A percentile compares a stretch with the other conserved stretches of the same genome.
phyloP scores from a whole-genome alignment of 1,284 basidiomycete species.

The Trichosporon sp. region DNA sequence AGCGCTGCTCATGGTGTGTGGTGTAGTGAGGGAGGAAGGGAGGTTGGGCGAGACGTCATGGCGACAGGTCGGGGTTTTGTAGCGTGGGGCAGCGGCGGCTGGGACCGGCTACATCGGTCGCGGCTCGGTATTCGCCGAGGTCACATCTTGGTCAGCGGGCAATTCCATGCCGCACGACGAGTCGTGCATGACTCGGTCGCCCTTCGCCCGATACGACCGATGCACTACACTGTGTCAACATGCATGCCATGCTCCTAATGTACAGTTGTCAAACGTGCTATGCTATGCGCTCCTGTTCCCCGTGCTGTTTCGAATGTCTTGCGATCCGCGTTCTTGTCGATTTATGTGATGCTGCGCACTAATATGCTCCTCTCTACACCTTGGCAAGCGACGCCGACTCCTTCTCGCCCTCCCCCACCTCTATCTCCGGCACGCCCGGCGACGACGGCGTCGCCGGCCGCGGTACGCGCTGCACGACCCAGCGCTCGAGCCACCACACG shows the following conservation, averaged over 20 bases:
- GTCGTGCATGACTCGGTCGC: background rate
- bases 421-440: background rate
- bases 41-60: background rate
- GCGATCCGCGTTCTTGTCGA: too few relatives aligned
- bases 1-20: background rate
- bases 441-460: too few relatives aligned
- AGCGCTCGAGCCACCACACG: slow-evolving; percentile 2
- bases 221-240: background rate
- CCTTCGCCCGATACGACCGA: background rate
- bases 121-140: background rate
- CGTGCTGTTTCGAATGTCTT: too few relatives aligned
- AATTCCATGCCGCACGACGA: background rate
- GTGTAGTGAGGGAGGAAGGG: background rate
- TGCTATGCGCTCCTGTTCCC: too few relatives aligned
- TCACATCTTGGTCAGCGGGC: background rate
- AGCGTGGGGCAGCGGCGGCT: background rate
- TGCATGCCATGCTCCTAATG: background rate
- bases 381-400: background rate
- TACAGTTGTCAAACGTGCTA: background rate
- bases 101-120: background rate
- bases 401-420: background rate
- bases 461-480: background rate
- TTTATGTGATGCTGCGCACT: too few relatives aligned
- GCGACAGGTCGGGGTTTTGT: background rate
- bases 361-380: too few relatives aligned